Base-by-base conservation (phyloP, 768 basidiomycete genomes). In the Termitomyces sp. region DNA sequence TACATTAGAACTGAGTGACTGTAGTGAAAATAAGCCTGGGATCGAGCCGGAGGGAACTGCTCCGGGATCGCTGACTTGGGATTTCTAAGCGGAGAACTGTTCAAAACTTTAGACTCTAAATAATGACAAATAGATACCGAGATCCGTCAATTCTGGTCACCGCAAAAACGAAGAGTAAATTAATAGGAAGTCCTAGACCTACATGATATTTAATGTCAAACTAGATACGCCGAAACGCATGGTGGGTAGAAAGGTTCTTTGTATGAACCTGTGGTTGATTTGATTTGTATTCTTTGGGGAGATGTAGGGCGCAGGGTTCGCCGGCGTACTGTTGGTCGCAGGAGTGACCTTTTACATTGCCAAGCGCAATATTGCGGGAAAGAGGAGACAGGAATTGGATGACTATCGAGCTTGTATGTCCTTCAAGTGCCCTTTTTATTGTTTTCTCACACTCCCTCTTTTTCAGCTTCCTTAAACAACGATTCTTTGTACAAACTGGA, bases 361-460 rank as follows among this genome's bases (percentile, higher is more conserved):
- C 10, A 76, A 73, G 62, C 65, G 66, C 52, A 62, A 59, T 24
- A 70, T 75, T 36, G 60, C 63, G 6, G 61, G 59, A 46, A 72
- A 71, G 54, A 67, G 75, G 33, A 75, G 66, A 56, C 62, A 63
- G 7, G 71, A 71, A 44, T 57, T 75, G 49, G 71, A 73, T 28
- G 68, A 70, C 28, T 68, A 71, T 41, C 61, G 67, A 57, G 58
- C 62, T 44, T 60, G 73, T 74, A 56, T 56, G 70, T 64, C 24
- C 20, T 20, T 22, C 3, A 24, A 18, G 20, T 14, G 16, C n/a
- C 20, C 32, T 8, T 9, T 9, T 45, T 16, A 13, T 18, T 14
- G 6, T 20, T 10, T 33, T 35, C 33, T 45, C 28, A 52, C 32
- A 28, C 41, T 33, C 24, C 22, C 20, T 49, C 41, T 18, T 32